Evolutionary conservation across 78 protist genomes (phyloP).

Genomic region (Fonticula alba): DNA sequence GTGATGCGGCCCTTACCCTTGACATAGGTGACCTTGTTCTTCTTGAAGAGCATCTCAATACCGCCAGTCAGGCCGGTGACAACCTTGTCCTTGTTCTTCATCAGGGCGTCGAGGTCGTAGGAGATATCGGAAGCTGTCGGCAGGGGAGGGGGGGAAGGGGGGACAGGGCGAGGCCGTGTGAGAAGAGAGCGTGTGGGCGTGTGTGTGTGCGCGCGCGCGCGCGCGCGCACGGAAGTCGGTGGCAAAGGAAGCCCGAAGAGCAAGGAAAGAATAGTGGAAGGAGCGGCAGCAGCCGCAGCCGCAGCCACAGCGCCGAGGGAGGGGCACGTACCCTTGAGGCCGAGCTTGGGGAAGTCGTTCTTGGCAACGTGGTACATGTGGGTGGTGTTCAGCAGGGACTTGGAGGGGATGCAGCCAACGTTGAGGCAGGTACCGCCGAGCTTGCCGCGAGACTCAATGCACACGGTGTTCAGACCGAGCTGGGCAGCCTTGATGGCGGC

Average conservation of each 20-base stretch:
- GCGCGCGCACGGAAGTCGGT: too few relatives aligned
- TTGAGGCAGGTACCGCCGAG: constrained; percentile 98
- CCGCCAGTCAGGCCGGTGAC: constrained; percentile 62
- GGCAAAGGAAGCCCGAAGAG: not conserved
- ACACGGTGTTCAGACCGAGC: constrained; percentile 74
- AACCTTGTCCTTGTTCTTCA: constrained; percentile 59
- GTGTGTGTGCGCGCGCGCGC: too few relatives aligned
- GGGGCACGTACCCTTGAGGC: constrained; percentile 19
- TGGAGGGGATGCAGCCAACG: constrained; percentile 99
- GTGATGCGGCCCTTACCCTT: constrained; percentile 63
- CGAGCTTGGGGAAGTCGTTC: constrained; percentile 36
- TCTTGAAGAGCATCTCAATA: constrained; percentile 87
- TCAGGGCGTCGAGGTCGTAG: constrained; percentile 47
- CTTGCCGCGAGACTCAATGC: constrained; percentile 83
- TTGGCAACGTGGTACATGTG: constrained; percentile 73
- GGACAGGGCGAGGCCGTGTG: not conserved
- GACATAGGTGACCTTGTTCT: constrained; percentile 56
- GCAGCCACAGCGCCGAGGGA: not conserved
- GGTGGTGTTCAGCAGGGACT: constrained; percentile 88
- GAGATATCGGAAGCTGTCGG: constrained; percentile 18
- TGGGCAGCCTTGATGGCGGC: constrained; percentile 99
- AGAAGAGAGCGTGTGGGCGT: too few relatives aligned
- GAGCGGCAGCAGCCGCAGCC: too few relatives aligned
- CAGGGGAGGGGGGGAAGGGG: not conserved
- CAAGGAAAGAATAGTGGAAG: not conserved